Conservation (phyloP, 2,329 filamentous ascomycete genomes). For the Plenodomus biglobosus region DNA sequence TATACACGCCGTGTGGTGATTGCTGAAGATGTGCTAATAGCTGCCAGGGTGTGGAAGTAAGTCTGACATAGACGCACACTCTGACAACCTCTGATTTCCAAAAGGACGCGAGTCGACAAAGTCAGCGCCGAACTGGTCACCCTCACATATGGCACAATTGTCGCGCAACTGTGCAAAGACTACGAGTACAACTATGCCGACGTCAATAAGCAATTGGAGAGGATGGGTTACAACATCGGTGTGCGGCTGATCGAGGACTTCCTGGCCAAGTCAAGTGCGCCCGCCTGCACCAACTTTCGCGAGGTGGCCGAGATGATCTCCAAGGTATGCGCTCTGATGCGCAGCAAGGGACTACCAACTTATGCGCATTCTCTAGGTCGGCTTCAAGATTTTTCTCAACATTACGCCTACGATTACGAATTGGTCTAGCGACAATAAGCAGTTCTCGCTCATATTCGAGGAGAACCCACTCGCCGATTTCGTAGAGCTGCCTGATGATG, state of each 20-base stretch:
- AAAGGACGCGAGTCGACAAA: conserved; percentile 91
- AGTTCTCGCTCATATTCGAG: conserved; percentile 94
- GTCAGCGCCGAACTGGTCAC: conserved; percentile 97
- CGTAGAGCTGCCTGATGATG: conserved; percentile 95
- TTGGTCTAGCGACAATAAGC: conserved; percentile 94
- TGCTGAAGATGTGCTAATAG: conserved; percentile 32
- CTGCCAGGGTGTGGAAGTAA: conserved; percentile 86
- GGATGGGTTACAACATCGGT: conserved; percentile 99
- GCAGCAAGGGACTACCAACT: conserved; percentile 2
- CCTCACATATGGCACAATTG: conserved; percentile 95
- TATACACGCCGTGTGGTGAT: background rate
- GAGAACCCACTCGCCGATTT: conserved; percentile 97
- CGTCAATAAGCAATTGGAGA: conserved; percentile 96
- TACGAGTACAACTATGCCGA: conserved; percentile 92
- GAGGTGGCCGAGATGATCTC: conserved; percentile 97
- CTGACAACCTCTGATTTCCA: conserved; percentile 12
- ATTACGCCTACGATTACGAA: conserved; percentile 91
- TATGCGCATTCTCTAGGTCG: conserved; percentile 62
- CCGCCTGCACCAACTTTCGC: conserved; percentile 86
- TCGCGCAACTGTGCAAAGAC: conserved; percentile 94
- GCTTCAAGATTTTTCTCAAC: conserved; percentile 99
- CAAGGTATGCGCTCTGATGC: conserved; percentile 59
- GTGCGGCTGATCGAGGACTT: conserved; percentile 96
- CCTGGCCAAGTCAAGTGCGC: conserved; percentile 88
- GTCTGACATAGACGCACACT: conserved; percentile 43